Evolutionary conservation across 192 early-diverging fungal genomes (phyloP).

Genomic region (Backusella sp.): DNA sequence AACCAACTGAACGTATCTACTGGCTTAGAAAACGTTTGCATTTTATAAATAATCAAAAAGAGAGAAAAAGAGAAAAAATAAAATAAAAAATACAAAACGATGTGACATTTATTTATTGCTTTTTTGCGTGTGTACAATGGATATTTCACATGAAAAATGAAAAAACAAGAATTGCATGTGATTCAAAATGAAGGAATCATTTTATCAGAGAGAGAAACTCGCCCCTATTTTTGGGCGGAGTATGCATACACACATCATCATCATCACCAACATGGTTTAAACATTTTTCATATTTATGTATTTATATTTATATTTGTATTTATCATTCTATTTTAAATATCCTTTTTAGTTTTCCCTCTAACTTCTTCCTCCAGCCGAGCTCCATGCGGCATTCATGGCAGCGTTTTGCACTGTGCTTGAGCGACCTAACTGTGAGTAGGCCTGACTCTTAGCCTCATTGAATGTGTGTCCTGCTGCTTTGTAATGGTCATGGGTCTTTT

Average conservation of each 20-base stretch:
- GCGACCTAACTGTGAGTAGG: slow-evolving; percentile 29
- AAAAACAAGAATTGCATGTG: not conserved
- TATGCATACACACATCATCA: not conserved
- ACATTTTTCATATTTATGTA: not conserved
- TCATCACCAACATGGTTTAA: not conserved
- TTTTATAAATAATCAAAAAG: not conserved
- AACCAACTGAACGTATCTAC: slow-evolving; percentile 1
- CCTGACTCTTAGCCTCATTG: slow-evolving; percentile 60
- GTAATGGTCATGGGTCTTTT: slow-evolving; percentile 65
- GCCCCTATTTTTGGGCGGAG: slow-evolving; percentile 7
- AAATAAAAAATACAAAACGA: not conserved
- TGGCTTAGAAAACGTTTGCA: slow-evolving; percentile 14
- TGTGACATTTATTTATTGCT: slow-evolving; percentile 11
- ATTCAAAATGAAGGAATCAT: not conserved
- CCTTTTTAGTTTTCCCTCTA: not conserved
- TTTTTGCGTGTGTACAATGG: not conserved
- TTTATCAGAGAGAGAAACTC: not conserved
- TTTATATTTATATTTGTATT: not conserved
- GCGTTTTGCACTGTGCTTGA: slow-evolving; percentile 19
- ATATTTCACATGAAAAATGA: slow-evolving; percentile 13
- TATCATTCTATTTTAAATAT: no score
- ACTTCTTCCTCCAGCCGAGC: slow-evolving; percentile 3
- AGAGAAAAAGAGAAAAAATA: not conserved
- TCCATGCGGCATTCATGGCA: slow-evolving; percentile 22
- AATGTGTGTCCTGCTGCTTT: slow-evolving; percentile 69